Base-by-base conservation (phyloP, 2,329 filamentous ascomycete genomes). In the Macrophomina tecta region DNA sequence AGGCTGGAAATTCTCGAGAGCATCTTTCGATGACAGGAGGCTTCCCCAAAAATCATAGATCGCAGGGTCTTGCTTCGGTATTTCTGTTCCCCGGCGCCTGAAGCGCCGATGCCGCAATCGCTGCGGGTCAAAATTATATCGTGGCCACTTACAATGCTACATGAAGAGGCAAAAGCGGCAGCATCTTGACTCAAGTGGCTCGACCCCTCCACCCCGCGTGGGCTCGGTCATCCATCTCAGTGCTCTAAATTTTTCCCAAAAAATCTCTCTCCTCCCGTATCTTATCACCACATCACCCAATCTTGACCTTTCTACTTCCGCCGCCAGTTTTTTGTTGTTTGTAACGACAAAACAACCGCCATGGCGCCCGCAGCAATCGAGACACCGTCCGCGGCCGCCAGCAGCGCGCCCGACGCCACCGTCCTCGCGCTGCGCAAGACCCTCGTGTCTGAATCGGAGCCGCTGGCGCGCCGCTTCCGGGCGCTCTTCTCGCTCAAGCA, bases 401-500 rank as follows among this genome's bases (percentile, higher is more conserved):
- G 23, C 23, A 32, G 28, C 6, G 23, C 69, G 11, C 58, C 67
- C 45, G 72, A 79, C 55, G 61, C 81, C 11, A 89, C 87, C 53
- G 85, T 93, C 72, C 74, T 82, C 66, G 82, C 85, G 67, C 86
- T 96, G 63, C 90, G 93, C 75, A 86, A 90, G 74, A 91, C 90
- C 68, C 88, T 99, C 68, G 90, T 86, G 73, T 90, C 91, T 58
- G 95, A 98, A 82, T 82, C 86, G 14, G 90, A 91, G 69, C 89
- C 94, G 53, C 91, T 99, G 65, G 91, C 94, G 46, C 86, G 92
- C 70, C 93, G 95, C 70, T 99, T 98, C 82, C 93, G 95, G 73
- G 94, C 95, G 51, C 91, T 99, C 73, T 99, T 99, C 84, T 97
- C 94, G 18, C 89, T 99, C 68, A 99, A 99, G 83, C 92, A 98